These are phyloP conservation scores for Yarrowia osloensis DNA, from an alignment of 805 yeast genomes.

Conservation along the genomic window DNA sequence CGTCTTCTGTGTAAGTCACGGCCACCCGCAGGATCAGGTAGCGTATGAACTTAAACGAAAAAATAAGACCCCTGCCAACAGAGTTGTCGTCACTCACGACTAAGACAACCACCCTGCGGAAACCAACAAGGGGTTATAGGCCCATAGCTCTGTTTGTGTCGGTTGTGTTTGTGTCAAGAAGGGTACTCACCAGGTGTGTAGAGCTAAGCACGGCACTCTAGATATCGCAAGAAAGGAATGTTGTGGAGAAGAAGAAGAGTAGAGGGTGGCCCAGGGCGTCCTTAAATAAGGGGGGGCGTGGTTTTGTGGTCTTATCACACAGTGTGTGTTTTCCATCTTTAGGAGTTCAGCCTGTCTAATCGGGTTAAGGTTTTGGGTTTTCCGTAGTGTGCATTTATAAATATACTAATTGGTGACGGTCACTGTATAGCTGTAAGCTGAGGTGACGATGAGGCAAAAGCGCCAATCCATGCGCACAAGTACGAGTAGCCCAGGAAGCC, in stretches of 20 bases:
- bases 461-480: background rate
- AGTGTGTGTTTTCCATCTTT: slow-evolving; percentile 1
- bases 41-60: slow-evolving; percentile 11
- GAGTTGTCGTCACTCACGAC: slow-evolving; percentile 23
- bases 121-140: slow-evolving; percentile 24
- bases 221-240: slow-evolving; percentile 10
- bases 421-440: background rate
- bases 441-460: slow-evolving; percentile 3
- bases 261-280: background rate
- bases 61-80: slow-evolving; percentile 16
- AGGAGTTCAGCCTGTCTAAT: slow-evolving; percentile 3
- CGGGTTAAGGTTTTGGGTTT: background rate
- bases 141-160: slow-evolving; percentile 3
- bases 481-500: no score
- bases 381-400: background rate
- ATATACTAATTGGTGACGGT: background rate
- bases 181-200: slow-evolving; percentile 14
- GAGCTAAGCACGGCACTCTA: slow-evolving; percentile 27
- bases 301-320: slow-evolving; percentile 21
- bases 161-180: background rate
- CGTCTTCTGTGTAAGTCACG: background rate
- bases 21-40: slow-evolving; percentile 12
- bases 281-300: background rate
- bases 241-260: slow-evolving; percentile 1
- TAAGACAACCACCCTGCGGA: slow-evolving; percentile 25